Evolutionary conservation across 371 early-diverging fungal species (phyloP), one percentile per base, ranked within the genome.

Genomic region (Lichtheimia corymbifera): DNA sequence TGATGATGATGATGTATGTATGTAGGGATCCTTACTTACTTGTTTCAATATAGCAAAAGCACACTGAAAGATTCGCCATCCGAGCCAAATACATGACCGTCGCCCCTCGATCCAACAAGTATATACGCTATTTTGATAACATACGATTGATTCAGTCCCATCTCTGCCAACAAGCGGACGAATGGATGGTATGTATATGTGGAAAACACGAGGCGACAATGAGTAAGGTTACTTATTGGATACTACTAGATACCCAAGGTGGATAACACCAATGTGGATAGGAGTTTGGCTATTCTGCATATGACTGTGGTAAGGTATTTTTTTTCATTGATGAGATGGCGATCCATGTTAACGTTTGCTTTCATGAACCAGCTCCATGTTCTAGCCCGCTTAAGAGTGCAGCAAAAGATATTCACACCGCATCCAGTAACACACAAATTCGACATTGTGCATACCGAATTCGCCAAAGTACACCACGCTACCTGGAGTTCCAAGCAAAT

Each of bases 21-120:
- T 47, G 3, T 18, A 18, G 6, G 2, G 6, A 7, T 47, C n/a
- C 0, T n/a, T 18, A 18, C 47, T 47, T 22, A 47, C 4, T n/a
- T 47, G n/a, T 11, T 45, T 45, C 45, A 13, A 24, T 18, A 30
- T 35, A 74, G 74, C 66, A 67, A 57, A 76, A 76, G 35, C 76
- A 76, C 45, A 55, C 72, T 2, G 76, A 76, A 47, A 45, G 76
- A 25, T 76, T 76, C 50, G 76, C 76, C 17, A 71, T 76, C 5
- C 66, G 76, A n/a, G 76, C 75, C 30, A 76, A 76, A 51, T 75
- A 76, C 53, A 76, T 76, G 76, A 76, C 76, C 11, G 63, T 76
- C 7, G 75, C 72, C 20, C 76, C 76, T 0, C 51, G 68, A 25
- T 35, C 61, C 6, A 76, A 76, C 62, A 76, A 74, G 59, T 76